Evolutionary conservation across 208 protist genomes (phyloP).

Genomic region (Leishmania guyanensis): DNA sequence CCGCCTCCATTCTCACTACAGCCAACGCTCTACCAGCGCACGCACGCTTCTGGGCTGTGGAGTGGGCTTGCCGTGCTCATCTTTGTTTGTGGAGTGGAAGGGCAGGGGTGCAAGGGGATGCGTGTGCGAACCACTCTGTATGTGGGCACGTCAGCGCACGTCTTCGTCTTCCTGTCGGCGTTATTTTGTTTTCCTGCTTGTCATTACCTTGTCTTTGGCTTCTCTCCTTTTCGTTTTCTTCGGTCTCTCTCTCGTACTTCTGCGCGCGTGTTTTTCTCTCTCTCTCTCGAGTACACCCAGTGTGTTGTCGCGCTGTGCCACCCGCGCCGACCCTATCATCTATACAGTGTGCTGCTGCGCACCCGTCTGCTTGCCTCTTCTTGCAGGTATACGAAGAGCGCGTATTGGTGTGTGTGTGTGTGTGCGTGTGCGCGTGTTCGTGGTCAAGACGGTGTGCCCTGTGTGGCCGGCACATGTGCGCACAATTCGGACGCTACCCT

Average conservation of each 20-base stretch:
- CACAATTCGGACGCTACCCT: too few relatives aligned
- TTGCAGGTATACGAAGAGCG: too few relatives aligned
- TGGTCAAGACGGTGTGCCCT: too few relatives aligned
- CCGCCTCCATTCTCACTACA: conserved; percentile 23
- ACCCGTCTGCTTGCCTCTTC: too few relatives aligned
- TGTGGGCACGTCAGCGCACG: background rate
- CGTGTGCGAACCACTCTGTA: background rate
- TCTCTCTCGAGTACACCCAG: background rate
- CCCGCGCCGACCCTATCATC: too few relatives aligned
- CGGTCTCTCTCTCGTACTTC: background rate
- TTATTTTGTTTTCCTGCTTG: background rate
- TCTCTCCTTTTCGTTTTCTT: background rate
- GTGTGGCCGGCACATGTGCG: too few relatives aligned
- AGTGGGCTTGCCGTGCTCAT: background rate
- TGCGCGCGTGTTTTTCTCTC: background rate
- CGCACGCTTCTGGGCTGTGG: background rate
- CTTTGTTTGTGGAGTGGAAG: background rate
- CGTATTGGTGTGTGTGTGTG: too few relatives aligned
- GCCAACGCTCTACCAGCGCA: conserved; percentile 33
- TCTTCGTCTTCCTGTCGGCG: background rate
- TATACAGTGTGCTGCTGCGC: too few relatives aligned
- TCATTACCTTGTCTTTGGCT: background rate
- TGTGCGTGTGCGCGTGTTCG: too few relatives aligned
- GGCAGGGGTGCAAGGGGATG: background rate
- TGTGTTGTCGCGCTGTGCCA: too few relatives aligned